phyloP scores from a whole-genome alignment of 2,329 filamentous ascomycete genomes.

The Colletotrichum lindemuthianum region DNA sequence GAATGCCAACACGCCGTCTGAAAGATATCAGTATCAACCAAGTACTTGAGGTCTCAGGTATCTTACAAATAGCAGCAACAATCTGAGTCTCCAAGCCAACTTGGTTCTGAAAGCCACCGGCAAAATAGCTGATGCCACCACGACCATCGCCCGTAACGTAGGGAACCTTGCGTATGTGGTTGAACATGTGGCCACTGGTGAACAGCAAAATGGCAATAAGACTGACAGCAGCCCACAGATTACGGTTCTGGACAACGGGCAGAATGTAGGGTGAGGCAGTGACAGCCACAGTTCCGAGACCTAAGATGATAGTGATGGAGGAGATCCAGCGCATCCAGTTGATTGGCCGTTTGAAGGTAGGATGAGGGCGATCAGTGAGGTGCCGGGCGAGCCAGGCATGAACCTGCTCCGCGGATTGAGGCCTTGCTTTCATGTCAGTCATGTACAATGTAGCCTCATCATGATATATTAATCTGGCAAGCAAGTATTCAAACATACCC shows the following conservation, averaged over 20 bases:
- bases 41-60: constrained; percentile 18
- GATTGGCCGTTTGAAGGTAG: constrained; percentile 82
- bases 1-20: constrained; percentile 80
- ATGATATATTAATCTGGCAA: no score
- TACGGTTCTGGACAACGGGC: constrained; percentile 87
- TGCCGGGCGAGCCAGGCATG: constrained; percentile 83
- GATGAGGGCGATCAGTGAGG: constrained; percentile 81
- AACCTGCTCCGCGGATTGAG: constrained; percentile 79
- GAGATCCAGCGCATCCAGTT: constrained; percentile 84
- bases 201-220: constrained; percentile 91
- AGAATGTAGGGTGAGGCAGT: constrained; percentile 82
- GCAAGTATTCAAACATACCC: constrained; percentile 66
- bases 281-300: constrained; percentile 72
- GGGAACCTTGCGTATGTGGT: constrained; percentile 95
- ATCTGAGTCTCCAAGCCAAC: constrained; percentile 96
- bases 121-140: constrained; percentile 91
- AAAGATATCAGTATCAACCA: constrained; percentile 55
- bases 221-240: constrained; percentile 91
- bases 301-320: constrained; percentile 74
- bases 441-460: neutral
- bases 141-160: constrained; percentile 88
- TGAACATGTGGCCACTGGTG: constrained; percentile 98
- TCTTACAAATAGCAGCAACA: constrained; percentile 90
- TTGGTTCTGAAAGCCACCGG: constrained; percentile 91
- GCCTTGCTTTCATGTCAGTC: constrained; percentile 55